A percentile compares a stretch with the other conserved stretches of the same genome.
phyloP scores from a whole-genome alignment of 805 yeast genomes.

The Candida mattraensis region DNA sequence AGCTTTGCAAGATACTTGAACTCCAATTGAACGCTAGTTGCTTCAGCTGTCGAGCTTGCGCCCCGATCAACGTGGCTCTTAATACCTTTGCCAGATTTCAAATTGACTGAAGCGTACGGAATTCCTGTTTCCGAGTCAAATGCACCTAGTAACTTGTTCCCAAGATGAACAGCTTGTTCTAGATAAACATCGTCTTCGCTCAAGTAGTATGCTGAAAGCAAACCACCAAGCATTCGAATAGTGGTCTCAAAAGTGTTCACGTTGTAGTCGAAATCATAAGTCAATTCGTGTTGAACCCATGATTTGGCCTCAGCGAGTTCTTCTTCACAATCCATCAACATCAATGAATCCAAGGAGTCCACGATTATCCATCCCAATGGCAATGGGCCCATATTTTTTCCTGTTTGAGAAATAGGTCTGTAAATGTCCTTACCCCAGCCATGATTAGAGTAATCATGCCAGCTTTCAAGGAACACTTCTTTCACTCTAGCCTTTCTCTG shows the following conservation, averaged over 20 bases:
- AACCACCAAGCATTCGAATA: slow-evolving; percentile 89
- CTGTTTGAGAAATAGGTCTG: slow-evolving; percentile 60
- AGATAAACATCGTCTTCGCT: slow-evolving; percentile 68
- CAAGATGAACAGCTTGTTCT: slow-evolving; percentile 77
- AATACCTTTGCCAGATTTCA: slow-evolving; percentile 60
- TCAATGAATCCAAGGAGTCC: slow-evolving; percentile 80
- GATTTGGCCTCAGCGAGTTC: slow-evolving; percentile 63
- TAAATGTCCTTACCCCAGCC: slow-evolving; percentile 88
- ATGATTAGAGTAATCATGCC: slow-evolving; percentile 70
- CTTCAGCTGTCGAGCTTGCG: slow-evolving; percentile 88
- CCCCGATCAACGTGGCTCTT: slow-evolving; percentile 67
- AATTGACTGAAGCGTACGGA: slow-evolving; percentile 78
- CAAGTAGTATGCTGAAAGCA: slow-evolving; percentile 77
- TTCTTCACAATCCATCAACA: slow-evolving; percentile 67
- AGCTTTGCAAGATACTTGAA: slow-evolving; percentile 76
- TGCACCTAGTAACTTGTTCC: slow-evolving; percentile 68
- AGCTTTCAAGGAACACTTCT: slow-evolving; percentile 68
- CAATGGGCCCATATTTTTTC: slow-evolving; percentile 71
- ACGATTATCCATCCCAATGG: slow-evolving; percentile 95
- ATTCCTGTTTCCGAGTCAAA: slow-evolving; percentile 66
- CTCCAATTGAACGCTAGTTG: slow-evolving; percentile 82
- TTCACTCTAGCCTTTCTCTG: slow-evolving; percentile 57
- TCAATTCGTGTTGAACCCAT: slow-evolving; percentile 73
- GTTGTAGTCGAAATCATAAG: slow-evolving; percentile 67
- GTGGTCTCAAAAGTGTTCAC: slow-evolving; percentile 94